Conservation (phyloP, 306 rosid species). For the Vicia sativa region DNA sequence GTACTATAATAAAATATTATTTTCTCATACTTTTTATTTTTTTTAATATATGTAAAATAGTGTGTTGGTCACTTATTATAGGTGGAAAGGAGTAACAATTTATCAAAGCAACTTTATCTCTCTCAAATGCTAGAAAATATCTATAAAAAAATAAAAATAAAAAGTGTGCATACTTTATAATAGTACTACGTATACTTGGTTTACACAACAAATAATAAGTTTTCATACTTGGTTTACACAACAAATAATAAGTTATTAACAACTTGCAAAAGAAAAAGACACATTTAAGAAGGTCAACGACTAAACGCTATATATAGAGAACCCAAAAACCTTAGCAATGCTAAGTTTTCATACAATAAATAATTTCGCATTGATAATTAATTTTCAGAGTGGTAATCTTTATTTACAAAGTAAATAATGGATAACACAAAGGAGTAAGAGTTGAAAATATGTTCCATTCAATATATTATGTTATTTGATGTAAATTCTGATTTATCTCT, state of each 20-base stretch:
- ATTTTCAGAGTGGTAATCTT: not conserved
- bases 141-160: too few species aligned
- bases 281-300: slow-evolving; percentile 22
- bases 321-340: not conserved
- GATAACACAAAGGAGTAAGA: slow-evolving; percentile 38
- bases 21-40: too few species aligned
- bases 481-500: slow-evolving; percentile 4
- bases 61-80: too few species aligned
- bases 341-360: not conserved
- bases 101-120: too few species aligned
- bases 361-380: not conserved
- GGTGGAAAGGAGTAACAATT: too few species aligned
- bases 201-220: slow-evolving; percentile 23
- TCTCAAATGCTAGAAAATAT: too few species aligned
- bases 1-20: too few species aligned
- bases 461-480: not conserved
- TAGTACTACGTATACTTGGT: not conserved
- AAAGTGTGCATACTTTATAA: too few species aligned
- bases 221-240: slow-evolving; percentile 22
- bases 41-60: too few species aligned
- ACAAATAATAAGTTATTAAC: slow-evolving; percentile 14
- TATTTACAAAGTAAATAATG: slow-evolving; percentile 24
- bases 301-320: not conserved
- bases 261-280: not conserved
- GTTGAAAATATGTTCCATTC: slow-evolving; percentile 2